Percentiles rank a stretch among this genome's conserved stretches.
phyloP scores from a whole-genome alignment of 345 rosid genomes.

The Rubroshorea leprosula region DNA sequence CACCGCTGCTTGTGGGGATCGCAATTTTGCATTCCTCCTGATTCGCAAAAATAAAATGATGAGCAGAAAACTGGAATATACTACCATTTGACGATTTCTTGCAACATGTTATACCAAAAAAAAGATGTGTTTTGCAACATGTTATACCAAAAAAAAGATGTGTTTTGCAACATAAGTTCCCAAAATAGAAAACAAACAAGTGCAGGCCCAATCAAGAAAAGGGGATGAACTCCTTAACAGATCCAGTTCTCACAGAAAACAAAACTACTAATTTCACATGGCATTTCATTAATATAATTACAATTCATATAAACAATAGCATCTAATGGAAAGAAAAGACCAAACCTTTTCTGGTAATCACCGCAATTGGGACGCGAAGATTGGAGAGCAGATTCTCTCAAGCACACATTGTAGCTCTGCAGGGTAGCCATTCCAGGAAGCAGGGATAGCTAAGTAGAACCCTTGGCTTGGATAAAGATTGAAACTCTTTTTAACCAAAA shows the following conservation, averaged over 20 bases:
- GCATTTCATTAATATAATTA: neutral
- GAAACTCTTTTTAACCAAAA: neutral
- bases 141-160: too few relatives aligned
- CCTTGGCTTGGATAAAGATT: neutral
- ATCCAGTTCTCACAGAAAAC: too few relatives aligned
- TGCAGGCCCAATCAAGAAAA: too few relatives aligned
- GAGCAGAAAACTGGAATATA: neutral
- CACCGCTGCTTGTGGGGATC: conserved; percentile 57
- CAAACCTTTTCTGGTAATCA: conserved; percentile 39
- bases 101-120: too few relatives aligned
- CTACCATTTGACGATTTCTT: too few relatives aligned
- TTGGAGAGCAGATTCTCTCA: conserved; percentile 30
- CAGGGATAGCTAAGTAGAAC: neutral
- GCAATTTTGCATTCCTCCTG: conserved; percentile 48
- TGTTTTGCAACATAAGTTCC: too few relatives aligned
- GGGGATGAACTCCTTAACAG: too few relatives aligned
- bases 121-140: too few relatives aligned
- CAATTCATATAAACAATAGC: neutral
- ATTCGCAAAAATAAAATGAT: conserved; percentile 1
- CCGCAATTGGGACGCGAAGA: conserved; percentile 26
- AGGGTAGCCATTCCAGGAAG: conserved; percentile 32
- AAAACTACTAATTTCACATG: too few relatives aligned
- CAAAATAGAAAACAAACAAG: too few relatives aligned
- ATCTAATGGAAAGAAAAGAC: neutral
- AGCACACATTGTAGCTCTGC: conserved; percentile 34